Base-by-base conservation (phyloP, 2,329 filamentous ascomycete species). In the Penicillium sp. region DNA sequence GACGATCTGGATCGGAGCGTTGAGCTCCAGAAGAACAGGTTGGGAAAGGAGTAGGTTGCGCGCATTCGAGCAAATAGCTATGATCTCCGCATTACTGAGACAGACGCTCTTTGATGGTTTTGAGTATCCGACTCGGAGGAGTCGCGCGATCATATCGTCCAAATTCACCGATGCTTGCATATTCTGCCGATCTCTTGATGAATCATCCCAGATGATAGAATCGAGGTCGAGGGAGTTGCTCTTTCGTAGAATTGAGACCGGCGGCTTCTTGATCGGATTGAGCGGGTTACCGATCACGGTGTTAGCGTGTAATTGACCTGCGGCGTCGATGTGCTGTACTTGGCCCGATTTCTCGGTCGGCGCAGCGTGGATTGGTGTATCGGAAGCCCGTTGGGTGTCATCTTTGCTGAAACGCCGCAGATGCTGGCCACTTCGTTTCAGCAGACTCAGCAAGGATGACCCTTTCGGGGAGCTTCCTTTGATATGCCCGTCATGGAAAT, bases 141-240 rank as follows among this genome's bases (percentile, higher is more conserved):
- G 44, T 17, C 44, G 40, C 8, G 42, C 30, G 22, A 57, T 57
- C 28, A 37, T 35, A 26, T 42, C 42, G 26, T 57, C 54, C 40
- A 49, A 30, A 38, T 57, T 40, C n/a, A 57, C 42, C 7, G 49
- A 58, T 50, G 24, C 33, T 49, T 54, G 37, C 54, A 58, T 47
- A 19, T 61, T 61, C 24, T 58, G 45, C 79, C 61, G 57, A 24
- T 60, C 57, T 19, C 61, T 40, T 2, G 49, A 44, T 0, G 61
- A 63, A 28, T 63, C 61, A 24, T 63, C 61, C 61, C 61, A 63
- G 38, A 63, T 63, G n/a, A 63, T 63, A 3, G 53, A 55, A 26
- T 63, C 61, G 12, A 63, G 28, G 15, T 58, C 58, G n/a, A 63
- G 49, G 15, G 22, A 40, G 44, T 63, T 63, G 33, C 37, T 60